Evolutionary conservation across 768 basidiomycete species (phyloP).

Genomic region (Lactarius deliciosus): DNA sequence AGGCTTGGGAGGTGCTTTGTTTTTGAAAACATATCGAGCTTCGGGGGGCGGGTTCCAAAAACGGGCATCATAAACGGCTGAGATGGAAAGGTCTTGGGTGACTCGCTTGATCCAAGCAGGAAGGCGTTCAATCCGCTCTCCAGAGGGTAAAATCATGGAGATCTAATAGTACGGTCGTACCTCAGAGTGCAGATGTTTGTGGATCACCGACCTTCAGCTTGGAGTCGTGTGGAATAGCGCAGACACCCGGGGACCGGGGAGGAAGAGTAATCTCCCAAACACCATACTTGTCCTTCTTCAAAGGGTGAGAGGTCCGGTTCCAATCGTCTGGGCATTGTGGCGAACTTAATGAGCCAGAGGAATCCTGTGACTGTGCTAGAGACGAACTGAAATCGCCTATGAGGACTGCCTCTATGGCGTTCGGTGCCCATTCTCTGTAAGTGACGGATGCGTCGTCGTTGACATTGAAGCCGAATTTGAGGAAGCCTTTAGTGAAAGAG

Average conservation of each 20-base stretch:
- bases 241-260: constrained; percentile 61
- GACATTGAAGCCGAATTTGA: constrained; percentile 76
- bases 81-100: constrained; percentile 87
- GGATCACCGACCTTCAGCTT: constrained; percentile 70
- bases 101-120: constrained; percentile 96
- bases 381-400: constrained; percentile 96
- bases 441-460: constrained; percentile 62
- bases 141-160: constrained; percentile 81
- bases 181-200: not conserved
- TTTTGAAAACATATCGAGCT: constrained; percentile 78
- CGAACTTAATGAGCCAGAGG: constrained; percentile 8
- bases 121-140: constrained; percentile 83
- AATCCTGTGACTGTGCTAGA: constrained; percentile 7
- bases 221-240: constrained; percentile 90
- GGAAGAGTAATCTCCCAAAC: constrained; percentile 86
- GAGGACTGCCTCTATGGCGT: constrained; percentile 74
- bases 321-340: constrained; percentile 63
- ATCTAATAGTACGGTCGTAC: constrained; percentile 52
- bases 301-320: constrained; percentile 80
- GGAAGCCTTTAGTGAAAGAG: constrained; percentile 76
- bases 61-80: constrained; percentile 92
- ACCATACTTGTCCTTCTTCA: constrained; percentile 83
- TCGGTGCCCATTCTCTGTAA: constrained; percentile 97
- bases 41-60: constrained; percentile 93
- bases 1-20: constrained; percentile 67